Percentiles rank a stretch among this genome's conserved stretches.
These are phyloP conservation scores for Lactarius tabidus DNA, from an alignment of 768 basidiomycete genomes.

Conservation along the genomic window DNA sequence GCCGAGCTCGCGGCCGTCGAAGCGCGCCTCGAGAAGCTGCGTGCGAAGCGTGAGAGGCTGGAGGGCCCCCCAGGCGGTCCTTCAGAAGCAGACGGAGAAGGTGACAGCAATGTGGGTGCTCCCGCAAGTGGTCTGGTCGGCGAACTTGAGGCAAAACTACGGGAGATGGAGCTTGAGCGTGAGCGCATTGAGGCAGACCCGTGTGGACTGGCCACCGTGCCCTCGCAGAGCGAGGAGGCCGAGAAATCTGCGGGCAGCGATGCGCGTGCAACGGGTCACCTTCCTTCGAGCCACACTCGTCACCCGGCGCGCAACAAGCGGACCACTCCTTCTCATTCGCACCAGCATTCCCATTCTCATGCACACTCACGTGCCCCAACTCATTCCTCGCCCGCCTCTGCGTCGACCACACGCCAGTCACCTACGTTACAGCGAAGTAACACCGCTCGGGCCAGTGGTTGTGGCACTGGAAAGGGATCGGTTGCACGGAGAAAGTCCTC, in stretches of 20 bases:
- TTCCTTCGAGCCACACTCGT: constrained; percentile 2
- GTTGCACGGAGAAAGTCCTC: constrained; percentile 22
- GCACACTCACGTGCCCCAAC: constrained; percentile 4
- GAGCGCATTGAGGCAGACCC: constrained; percentile 40
- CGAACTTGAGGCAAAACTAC: constrained; percentile 66
- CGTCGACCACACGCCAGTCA: neutral
- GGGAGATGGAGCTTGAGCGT: constrained; percentile 56
- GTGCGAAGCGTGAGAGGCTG: constrained; percentile 60
- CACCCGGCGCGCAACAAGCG: constrained; percentile 18
- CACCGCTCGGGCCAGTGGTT: neutral
- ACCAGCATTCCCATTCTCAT: constrained; percentile 4
- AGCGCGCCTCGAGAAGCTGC: constrained; percentile 60
- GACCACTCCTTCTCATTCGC: constrained; percentile 4
- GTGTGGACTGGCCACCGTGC: constrained; percentile 29
- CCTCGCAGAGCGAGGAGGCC: neutral
- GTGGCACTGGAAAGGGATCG: constrained; percentile 26
- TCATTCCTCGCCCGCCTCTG: neutral
- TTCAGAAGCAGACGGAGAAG: constrained; percentile 1
- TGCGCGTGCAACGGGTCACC: neutral
- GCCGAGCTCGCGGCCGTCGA: constrained; percentile 39
- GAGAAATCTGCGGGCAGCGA: constrained; percentile 3
- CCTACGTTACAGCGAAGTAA: constrained; percentile 6
- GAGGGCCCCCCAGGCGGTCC: constrained; percentile 36
- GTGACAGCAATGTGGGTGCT: neutral
- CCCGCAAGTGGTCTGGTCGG: constrained; percentile 39